A percentile compares a stretch with the other conserved stretches of the same genome.
These are phyloP conservation scores for Catunica adiposa DNA, from an alignment of 2,329 filamentous ascomycete species.

Conservation along the genomic window DNA sequence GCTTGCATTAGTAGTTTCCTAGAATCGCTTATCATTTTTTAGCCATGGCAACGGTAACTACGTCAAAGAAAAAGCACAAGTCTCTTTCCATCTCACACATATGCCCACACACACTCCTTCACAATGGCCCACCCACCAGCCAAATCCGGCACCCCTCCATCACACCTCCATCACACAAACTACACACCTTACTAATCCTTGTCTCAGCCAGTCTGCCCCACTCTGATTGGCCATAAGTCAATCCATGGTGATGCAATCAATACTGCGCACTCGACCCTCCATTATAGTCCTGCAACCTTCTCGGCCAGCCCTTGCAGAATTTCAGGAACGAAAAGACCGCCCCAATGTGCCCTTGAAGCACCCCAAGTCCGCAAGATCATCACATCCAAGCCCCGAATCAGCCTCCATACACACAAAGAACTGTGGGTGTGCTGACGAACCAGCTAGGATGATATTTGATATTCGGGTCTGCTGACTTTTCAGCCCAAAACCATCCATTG, in stretches of 20 bases:
- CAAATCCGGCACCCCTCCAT: neutral
- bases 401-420: too few species aligned
- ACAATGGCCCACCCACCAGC: neutral
- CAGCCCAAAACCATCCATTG: too few species aligned
- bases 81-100: neutral
- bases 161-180: neutral
- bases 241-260: neutral
- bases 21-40: neutral
- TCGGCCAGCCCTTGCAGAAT: neutral
- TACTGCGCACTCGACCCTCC: neutral
- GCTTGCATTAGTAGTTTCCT: too few species aligned
- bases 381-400: too few species aligned
- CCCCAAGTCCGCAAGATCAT: too few species aligned
- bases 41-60: neutral
- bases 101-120: neutral
- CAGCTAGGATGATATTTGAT: too few species aligned
- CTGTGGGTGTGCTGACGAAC: too few species aligned
- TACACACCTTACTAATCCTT: neutral
- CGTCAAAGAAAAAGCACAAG: neutral
- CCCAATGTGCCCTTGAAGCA: neutral
- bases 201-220: neutral
- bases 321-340: neutral
- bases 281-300: neutral
- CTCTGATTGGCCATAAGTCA: neutral
- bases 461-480: too few species aligned